A percentile compares a stretch with the other conserved stretches of the same genome.
phyloP scores from a whole-genome alignment of 2,329 filamentous ascomycete species.

The Colletotrichum sublineola region DNA sequence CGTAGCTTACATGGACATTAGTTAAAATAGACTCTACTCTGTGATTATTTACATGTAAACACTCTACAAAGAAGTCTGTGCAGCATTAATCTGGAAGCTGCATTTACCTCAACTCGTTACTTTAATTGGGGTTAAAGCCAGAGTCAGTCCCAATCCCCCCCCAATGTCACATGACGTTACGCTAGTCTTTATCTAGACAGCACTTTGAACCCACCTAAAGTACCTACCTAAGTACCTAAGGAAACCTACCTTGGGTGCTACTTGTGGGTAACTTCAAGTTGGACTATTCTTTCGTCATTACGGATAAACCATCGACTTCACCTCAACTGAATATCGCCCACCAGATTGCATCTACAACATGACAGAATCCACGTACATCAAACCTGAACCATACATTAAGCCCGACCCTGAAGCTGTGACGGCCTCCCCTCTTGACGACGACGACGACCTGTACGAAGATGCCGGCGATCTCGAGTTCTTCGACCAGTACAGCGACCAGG shows the following conservation, averaged over 20 bases:
- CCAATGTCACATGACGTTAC: slow-evolving; percentile 21
- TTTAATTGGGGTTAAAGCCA: background rate
- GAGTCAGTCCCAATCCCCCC: background rate
- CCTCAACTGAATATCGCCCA: background rate
- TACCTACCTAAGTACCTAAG: no score
- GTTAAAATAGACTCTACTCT: background rate
- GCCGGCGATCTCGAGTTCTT: slow-evolving; percentile 71
- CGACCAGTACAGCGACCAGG: slow-evolving; percentile 53
- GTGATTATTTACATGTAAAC: background rate
- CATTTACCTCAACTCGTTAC: no score
- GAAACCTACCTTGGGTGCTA: background rate
- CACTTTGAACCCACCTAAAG: no score
- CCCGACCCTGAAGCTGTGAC: slow-evolving; percentile 60
- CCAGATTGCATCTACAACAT: slow-evolving; percentile 15
- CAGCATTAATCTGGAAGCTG: no score
- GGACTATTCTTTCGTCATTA: slow-evolving; percentile 26
- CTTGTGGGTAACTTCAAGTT: background rate
- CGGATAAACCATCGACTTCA: slow-evolving; percentile 2
- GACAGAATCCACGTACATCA: slow-evolving; percentile 45
- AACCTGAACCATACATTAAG: slow-evolving; percentile 58
- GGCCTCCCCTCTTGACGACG: slow-evolving; percentile 66
- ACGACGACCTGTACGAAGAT: slow-evolving; percentile 77
- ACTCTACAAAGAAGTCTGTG: background rate
- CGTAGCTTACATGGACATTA: background rate
- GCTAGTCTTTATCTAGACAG: slow-evolving; percentile 14